A percentile compares a stretch with the other conserved stretches of the same genome.
phyloP scores from a whole-genome alignment of 257 asterid species.

The Solanum etuberosum region DNA sequence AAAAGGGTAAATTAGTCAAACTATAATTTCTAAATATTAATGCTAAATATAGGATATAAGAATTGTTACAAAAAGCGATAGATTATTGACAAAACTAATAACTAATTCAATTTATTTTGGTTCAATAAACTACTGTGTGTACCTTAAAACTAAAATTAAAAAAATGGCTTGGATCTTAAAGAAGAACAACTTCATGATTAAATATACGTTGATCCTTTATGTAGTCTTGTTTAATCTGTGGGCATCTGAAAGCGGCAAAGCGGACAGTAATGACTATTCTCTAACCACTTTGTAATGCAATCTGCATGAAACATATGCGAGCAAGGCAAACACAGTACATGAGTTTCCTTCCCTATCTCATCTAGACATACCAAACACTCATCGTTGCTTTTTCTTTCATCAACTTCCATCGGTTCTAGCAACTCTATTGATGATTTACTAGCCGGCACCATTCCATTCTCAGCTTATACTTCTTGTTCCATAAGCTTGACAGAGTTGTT shows the following conservation, averaged over 20 bases:
- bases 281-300: constrained; percentile 1
- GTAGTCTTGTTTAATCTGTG: not conserved
- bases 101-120: not conserved
- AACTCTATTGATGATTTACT: not conserved
- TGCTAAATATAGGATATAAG: not conserved
- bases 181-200: too few relatives aligned
- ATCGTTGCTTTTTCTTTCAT: not conserved
- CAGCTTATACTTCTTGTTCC: too few relatives aligned
- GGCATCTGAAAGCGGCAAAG: not conserved
- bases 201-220: too few relatives aligned
- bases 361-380: not conserved
- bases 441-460: not conserved
- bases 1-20: not conserved
- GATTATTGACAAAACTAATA: too few relatives aligned
- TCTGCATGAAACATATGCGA: constrained; percentile 1
- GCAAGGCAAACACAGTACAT: not conserved
- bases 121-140: too few relatives aligned
- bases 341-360: not conserved
- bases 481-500: too few relatives aligned
- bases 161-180: not conserved
- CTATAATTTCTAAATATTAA: too few relatives aligned
- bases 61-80: not conserved
- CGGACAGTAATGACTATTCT: constrained; percentile 1
- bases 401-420: not conserved
- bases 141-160: not conserved